Base-by-base conservation (phyloP, 208 protist species). In the Acanthamoeba triangularis region DNA sequence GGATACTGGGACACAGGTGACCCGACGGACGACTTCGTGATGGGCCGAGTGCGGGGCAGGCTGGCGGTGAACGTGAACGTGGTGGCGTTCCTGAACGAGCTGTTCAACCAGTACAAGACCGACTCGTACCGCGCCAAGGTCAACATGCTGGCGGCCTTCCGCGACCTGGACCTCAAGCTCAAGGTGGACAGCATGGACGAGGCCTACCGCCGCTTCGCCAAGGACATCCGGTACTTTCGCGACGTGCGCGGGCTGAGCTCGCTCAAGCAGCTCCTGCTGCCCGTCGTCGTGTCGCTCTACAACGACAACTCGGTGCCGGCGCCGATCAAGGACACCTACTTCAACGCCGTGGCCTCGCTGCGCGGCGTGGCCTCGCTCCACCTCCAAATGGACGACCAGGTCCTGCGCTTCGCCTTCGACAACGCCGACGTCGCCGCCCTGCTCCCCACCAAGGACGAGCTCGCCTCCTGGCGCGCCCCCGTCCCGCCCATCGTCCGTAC, bases 241-340 rank as follows among this genome's bases (percentile, higher is more conserved):
- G 61, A 93, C 41, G 63, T 93, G 63, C 30, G 87, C 54, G 61
- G 87, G 20, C 35, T 93, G 25, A 47, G 25, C 61, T 54, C 54
- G 13, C 61, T 76, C 20, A 93, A 93, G 63, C 54, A 47, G n/a
- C 18, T 76, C 37, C 25, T 93, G 59, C 10, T 74, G 7, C 87
- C 87, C 3, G 6, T 76, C 59, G 37, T 56, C 41, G 87, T 76
- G n/a, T 25, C 30, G 28, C 52, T 74, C 23, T 93, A 93, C 47
- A 69, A 93, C 20, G 59, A 93, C 63, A 76, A 44, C 37, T 93
- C 87, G 7, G 10, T 93, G 33, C 87, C 87, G 18, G 47, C 87
- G 33, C 87, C 54, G 18, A 13, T 93, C 63, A 93, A 93, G 63
- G 87, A 93, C 16, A 93, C 87, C 33, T 93, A 93, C 61, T 93